phyloP scores from a whole-genome alignment of 1,284 basidiomycete genomes.

The Entoloma clypeatum region DNA sequence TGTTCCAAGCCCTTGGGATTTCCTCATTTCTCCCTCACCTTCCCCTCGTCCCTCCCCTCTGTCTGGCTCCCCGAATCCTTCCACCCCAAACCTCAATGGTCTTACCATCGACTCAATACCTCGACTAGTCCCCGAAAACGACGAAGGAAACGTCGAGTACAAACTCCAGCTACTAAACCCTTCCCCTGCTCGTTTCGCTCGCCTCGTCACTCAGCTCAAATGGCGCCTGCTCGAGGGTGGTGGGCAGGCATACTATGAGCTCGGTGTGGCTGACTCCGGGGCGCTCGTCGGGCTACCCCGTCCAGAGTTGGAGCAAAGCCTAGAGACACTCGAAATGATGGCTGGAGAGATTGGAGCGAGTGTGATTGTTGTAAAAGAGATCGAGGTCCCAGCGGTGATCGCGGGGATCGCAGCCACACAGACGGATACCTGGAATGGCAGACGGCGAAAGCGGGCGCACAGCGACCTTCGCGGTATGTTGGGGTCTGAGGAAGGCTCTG shows the following conservation, averaged over 20 bases:
- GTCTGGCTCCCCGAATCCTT: constrained; percentile 24
- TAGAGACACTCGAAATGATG: constrained; percentile 88
- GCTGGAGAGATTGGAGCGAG: constrained; percentile 88
- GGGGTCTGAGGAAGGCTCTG: constrained; percentile 13
- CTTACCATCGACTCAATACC: constrained; percentile 39
- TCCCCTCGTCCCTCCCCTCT: constrained; percentile 30
- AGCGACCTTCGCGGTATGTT: no score
- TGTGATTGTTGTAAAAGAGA: constrained; percentile 83
- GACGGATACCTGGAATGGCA: constrained; percentile 33
- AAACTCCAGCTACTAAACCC: constrained; percentile 78
- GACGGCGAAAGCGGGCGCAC: constrained; percentile 21
- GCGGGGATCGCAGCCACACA: constrained; percentile 37
- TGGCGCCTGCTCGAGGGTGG: constrained; percentile 92
- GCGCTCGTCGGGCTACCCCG: constrained; percentile 77
- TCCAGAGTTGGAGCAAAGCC: constrained; percentile 71
- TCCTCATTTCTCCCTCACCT: constrained; percentile 54
- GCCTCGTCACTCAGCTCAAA: constrained; percentile 90
- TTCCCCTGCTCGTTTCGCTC: constrained; percentile 65
- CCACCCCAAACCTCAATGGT: constrained; percentile 15
- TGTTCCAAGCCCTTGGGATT: constrained; percentile 77
- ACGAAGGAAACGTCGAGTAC: constrained; percentile 83
- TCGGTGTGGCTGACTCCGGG: constrained; percentile 86
- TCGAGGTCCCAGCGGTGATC: constrained; percentile 62
- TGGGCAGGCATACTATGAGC: constrained; percentile 89
- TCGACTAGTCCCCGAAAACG: constrained; percentile 69